Base-by-base conservation (phyloP, 345 rosid species). In the Pistacia vera region DNA sequence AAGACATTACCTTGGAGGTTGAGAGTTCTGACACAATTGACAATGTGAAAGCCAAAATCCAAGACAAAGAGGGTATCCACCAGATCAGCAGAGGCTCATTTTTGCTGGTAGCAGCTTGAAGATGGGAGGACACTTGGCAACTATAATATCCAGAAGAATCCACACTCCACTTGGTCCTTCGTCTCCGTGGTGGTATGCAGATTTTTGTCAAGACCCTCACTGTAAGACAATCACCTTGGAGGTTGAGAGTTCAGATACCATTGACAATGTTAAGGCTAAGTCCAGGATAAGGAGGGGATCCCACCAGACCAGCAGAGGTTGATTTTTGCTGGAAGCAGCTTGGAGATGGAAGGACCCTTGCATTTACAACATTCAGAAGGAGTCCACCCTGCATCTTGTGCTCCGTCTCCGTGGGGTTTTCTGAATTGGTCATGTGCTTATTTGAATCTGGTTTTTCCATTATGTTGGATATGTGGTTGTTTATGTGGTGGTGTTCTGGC, bases 151-250 rank as follows among this genome's bases (percentile, higher is more conserved):
- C 80, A 77, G 1, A 78, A 78, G 66, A 78, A 63, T 78, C 81
- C 5, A 80, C 79, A 36, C 82, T 80, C 8, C 82, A 80, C 51
- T 48, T 79, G 33, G 78, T 79, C 4, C 75, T 79, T 0, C 82
- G 82, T 4, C 48, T 79, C 14, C 71, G 82, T n/a, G 82, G 82
- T 8, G 82, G 82, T 28, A 81, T 81, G 84, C 84, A 81, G 51
- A 81, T 76, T n/a, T 76, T 76, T 68, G 73, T 76, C 20, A 76
- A 76, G 73, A 76, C 79, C 51, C 46, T 76, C 28, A 68, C 79
- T 1, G 79, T 8, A 76, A 76, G 33, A 76, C 79, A 11, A 76
- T 76, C 62, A 76, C 79, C 18, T 62, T 62, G 5, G 66, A 62
- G 3, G 55, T 51, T 51, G 55, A 51, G 55, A 51, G 55, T 51